Conservation (phyloP, 371 early-diverging fungal species). For the Mucor lusitanicus region DNA sequence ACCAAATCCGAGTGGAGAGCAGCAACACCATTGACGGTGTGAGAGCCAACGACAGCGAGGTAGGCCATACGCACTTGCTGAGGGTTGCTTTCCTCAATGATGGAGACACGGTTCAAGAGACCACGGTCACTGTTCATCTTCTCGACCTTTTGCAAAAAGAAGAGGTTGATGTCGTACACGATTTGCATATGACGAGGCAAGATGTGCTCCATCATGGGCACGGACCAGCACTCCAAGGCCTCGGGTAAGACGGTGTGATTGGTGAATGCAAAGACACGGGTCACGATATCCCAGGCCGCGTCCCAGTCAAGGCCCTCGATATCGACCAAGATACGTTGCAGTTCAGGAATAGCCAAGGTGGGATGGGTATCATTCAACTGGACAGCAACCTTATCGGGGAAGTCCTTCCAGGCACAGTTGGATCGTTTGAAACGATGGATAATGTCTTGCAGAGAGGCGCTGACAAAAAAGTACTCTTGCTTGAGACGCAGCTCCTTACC, state of each 20-base stretch:
- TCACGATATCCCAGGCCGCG: slow-evolving; percentile 89
- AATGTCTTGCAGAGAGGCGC: slow-evolving; percentile 85
- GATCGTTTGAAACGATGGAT: slow-evolving; percentile 90
- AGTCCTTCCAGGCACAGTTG: slow-evolving; percentile 78
- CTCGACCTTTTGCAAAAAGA: slow-evolving; percentile 92
- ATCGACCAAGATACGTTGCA: slow-evolving; percentile 88
- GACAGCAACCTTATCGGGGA: slow-evolving; percentile 89
- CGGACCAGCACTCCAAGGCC: slow-evolving; percentile 94
- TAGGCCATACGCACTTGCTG: slow-evolving; percentile 90
- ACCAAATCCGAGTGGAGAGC: slow-evolving; percentile 89
- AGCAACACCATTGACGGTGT: slow-evolving; percentile 94
- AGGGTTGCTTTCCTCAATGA: slow-evolving; percentile 86
- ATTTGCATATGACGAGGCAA: slow-evolving; percentile 94
- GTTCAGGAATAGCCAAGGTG: slow-evolving; percentile 83
- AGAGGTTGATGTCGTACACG: slow-evolving; percentile 94
- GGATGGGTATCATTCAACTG: slow-evolving; percentile 92
- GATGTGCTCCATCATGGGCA: slow-evolving; percentile 84
- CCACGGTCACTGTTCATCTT: slow-evolving; percentile 84
- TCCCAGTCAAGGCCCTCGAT: slow-evolving; percentile 89
- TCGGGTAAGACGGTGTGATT: slow-evolving; percentile 97
- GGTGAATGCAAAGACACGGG: slow-evolving; percentile 89
- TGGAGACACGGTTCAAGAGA: slow-evolving; percentile 80
- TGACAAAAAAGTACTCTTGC: slow-evolving; percentile 94
- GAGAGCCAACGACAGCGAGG: slow-evolving; percentile 74
- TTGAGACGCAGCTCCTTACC: slow-evolving; percentile 93